Evolutionary conservation across 148 eudicot genomes (phyloP), one percentile per base, ranked within the genome.

Genomic region (Rhododendron kiyosumense): DNA sequence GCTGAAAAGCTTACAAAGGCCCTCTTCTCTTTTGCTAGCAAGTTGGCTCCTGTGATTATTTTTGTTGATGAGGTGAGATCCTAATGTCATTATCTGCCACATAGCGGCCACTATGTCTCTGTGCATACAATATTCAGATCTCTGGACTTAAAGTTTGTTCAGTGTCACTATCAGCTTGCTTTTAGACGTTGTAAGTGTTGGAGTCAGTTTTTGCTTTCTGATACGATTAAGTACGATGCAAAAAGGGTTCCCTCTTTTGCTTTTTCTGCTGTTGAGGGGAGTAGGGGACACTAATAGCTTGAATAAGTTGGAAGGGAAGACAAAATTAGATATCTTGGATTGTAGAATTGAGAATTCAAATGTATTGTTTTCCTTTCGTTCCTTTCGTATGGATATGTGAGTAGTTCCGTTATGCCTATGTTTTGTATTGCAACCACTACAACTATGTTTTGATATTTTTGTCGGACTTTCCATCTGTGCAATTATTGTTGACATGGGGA

Each of bases 1-100:
- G 99, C 99, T 85, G 99, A 97, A 90, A 97, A 97, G 90, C 96
- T 97, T 67, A 97, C 99, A 0, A 95, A 94, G 91, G 98, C 98
- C 24, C 94, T 97, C 82, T 97, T 97, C 89, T 97, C 99, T 46
- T 97, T 97, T 89, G 99, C 99, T 86, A 93, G 95, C 89, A 97
- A 95, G 92, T 91, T 97, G 89, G 94, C 98, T 63, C 99, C 99
- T 43, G 99, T 95, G 54, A 97, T 97, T 80, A 92, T 97, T 88
- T 97, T 97, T 90, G 96, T 97, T 85, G 99, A 97, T 87, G 99
- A 97, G 99, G 99, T 97, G 85, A 90, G 90, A 82, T 76, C 36
- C 48, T 65, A n/a, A 24, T 41, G 49, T 10, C 84, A 61, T 61
- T 82, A 82, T 20, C 30, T 38, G 26, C 76, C 52, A 38, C 34